phyloP scores from a whole-genome alignment of 352 stramenopile species.

The Pythium grandisporangium region DNA sequence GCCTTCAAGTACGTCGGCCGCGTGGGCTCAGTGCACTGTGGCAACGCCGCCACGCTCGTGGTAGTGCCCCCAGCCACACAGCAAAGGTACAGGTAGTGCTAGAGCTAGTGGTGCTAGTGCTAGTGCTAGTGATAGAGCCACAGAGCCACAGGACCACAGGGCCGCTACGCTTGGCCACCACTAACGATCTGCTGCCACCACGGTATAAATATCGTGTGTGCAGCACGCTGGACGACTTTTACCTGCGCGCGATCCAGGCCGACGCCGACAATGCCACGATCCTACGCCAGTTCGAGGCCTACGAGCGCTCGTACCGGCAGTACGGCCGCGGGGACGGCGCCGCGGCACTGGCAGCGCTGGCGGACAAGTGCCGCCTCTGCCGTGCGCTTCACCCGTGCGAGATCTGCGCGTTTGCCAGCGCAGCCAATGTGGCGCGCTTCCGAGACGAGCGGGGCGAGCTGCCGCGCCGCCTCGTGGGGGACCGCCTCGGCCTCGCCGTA shows the following conservation, averaged over 20 bases:
- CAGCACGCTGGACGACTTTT: constrained; percentile 69
- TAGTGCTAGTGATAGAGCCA: no score
- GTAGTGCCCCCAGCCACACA: constrained; percentile 66
- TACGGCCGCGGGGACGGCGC: constrained; percentile 39
- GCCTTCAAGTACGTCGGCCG: constrained; percentile 75
- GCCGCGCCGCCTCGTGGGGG: constrained; percentile 19
- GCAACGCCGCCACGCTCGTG: constrained; percentile 85
- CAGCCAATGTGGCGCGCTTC: constrained; percentile 20
- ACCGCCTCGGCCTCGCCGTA: constrained; percentile 50
- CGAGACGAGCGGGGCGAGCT: constrained; percentile 7
- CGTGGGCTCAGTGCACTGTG: constrained; percentile 68
- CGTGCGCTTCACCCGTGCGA: constrained; percentile 79
- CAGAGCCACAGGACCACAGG: no score
- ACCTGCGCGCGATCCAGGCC: constrained; percentile 82
- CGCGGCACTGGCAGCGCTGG: no score
- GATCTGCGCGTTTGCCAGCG: constrained; percentile 72
- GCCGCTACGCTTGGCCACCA: background rate
- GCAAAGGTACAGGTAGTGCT: constrained; percentile 52
- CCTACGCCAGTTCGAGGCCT: constrained; percentile 86
- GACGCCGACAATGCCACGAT: constrained; percentile 88
- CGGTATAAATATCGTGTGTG: background rate
- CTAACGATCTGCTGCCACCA: no score
- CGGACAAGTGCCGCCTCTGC: constrained; percentile 65
- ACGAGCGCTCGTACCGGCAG: constrained; percentile 65
- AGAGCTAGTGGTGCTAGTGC: no score